phyloP scores from a whole-genome alignment of 2,329 filamentous ascomycete species.

The Fusarium sp. region DNA sequence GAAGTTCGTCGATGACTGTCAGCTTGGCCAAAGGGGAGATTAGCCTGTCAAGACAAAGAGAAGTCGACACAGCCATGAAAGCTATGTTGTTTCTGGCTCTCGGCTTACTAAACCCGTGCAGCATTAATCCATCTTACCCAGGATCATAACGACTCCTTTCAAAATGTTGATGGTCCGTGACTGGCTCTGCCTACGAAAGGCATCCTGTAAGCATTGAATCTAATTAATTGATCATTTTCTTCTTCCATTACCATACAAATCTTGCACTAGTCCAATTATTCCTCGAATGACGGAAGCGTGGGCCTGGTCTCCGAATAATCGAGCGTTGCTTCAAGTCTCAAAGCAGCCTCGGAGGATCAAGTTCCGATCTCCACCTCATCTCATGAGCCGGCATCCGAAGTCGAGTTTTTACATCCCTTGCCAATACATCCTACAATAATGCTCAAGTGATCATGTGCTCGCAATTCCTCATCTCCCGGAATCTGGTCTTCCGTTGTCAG shows the following conservation, averaged over 20 bases:
- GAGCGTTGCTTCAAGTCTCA: neutral
- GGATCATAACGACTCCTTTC: too few species aligned
- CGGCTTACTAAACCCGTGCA: too few species aligned
- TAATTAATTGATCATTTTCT: too few species aligned
- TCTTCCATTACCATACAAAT: neutral
- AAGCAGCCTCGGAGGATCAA: constrained; percentile 27
- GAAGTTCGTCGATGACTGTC: too few species aligned
- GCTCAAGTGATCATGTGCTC: constrained; percentile 19
- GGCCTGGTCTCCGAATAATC: constrained; percentile 24
- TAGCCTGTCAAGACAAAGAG: too few species aligned
- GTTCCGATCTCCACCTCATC: constrained; percentile 30
- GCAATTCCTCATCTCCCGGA: neutral
- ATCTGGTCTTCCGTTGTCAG: constrained; percentile 17
- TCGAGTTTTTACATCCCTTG: neutral
- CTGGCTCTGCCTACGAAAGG: too few species aligned
- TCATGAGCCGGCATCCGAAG: neutral
- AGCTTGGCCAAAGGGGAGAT: too few species aligned
- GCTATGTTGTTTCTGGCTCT: too few species aligned
- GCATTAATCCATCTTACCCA: too few species aligned
- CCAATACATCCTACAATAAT: neutral
- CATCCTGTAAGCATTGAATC: too few species aligned
- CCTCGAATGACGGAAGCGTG: constrained; percentile 19
- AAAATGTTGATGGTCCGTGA: too few species aligned
- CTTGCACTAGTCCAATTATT: neutral
- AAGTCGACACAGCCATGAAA: too few species aligned